A percentile compares a stretch with the other conserved stretches of the same genome.
Evolutionary conservation across 805 yeast species (phyloP).

Genomic region (Ogataea nakhonphanomensis): DNA sequence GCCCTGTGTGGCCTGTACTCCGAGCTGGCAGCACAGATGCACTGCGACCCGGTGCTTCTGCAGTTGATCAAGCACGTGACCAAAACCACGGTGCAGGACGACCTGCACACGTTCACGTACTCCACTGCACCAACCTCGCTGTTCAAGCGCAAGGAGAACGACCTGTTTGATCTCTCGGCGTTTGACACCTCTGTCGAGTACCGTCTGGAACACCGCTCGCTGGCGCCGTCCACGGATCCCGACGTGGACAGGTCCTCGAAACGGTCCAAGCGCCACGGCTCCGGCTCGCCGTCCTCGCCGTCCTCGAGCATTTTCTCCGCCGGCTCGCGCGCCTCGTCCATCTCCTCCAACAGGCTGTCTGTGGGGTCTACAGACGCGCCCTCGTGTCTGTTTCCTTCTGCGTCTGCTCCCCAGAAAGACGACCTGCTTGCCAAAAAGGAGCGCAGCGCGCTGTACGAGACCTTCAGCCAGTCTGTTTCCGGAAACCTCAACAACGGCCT

Average conservation of each 20-base stretch:
- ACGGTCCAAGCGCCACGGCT: conserved; percentile 21
- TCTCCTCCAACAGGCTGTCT: conserved; percentile 29
- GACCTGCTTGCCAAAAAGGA: conserved; percentile 15
- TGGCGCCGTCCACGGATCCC: conserved; percentile 15
- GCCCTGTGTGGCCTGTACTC: conserved; percentile 19
- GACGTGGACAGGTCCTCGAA: conserved; percentile 13
- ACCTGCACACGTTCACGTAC: conserved; percentile 25
- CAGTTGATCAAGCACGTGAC: conserved; percentile 20
- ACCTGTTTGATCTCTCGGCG: conserved; percentile 29
- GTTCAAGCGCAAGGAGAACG: conserved; percentile 21
- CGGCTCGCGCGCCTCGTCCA: conserved; percentile 28
- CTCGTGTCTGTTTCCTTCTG: conserved; percentile 30
- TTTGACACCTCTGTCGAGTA: conserved; percentile 24
- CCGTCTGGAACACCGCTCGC: conserved; percentile 7
- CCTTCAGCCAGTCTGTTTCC: conserved; percentile 25
- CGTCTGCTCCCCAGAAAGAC: conserved; percentile 21
- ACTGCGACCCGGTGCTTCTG: conserved; percentile 24
- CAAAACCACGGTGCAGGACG: conserved; percentile 20
- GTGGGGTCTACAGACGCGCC: conserved; percentile 23
- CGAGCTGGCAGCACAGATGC: conserved; percentile 19
- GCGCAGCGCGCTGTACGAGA: conserved; percentile 25
- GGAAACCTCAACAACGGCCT: conserved; percentile 28
- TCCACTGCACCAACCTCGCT: conserved; percentile 18
- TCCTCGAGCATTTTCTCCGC: conserved; percentile 28
- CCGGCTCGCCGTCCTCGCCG: conserved; percentile 28